These are phyloP conservation scores for Lachnellula occidentalis DNA, from an alignment of 2,329 filamentous ascomycete species.

Conservation along the genomic window DNA sequence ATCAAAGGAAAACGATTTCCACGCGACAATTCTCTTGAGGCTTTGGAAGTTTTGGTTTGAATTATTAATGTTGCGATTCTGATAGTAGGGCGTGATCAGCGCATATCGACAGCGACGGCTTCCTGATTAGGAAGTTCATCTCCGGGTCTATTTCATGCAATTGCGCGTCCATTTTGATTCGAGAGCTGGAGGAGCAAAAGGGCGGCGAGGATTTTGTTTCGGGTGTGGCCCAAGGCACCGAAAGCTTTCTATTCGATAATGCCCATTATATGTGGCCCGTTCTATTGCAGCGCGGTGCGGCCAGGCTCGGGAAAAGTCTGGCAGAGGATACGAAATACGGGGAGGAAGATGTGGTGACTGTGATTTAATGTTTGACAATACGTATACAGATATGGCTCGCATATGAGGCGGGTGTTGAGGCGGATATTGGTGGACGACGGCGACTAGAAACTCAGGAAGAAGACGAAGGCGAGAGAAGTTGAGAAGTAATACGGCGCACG, in stretches of 20 bases:
- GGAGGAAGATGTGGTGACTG: neutral
- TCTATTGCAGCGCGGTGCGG: slow-evolving; percentile 10
- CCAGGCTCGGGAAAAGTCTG: neutral
- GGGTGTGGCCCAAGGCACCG: slow-evolving; percentile 7
- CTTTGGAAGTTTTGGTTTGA: neutral
- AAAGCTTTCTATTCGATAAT: slow-evolving; percentile 8
- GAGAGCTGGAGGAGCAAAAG: slow-evolving; percentile 8
- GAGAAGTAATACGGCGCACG: no score
- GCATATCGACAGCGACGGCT: slow-evolving; percentile 12
- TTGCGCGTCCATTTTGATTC: slow-evolving; percentile 14
- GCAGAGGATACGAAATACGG: neutral
- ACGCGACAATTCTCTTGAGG: neutral
- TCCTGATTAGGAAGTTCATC: slow-evolving; percentile 19
- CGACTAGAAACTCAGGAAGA: neutral
- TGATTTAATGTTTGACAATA: neutral
- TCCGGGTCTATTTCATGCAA: slow-evolving; percentile 22
- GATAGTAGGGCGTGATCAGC: neutral
- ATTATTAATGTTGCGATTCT: neutral
- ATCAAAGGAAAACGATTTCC: no score
- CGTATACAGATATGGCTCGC: neutral
- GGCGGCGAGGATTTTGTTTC: slow-evolving; percentile 12
- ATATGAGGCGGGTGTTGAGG: neutral
- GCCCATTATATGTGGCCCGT: slow-evolving; percentile 9
- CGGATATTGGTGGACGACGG: neutral
- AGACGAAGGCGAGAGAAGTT: no score